Evolutionary conservation across 1,139 yeast genomes (phyloP), one percentile per base, ranked within the genome.

Genomic region (Suzukiozyma palmioleophila): DNA sequence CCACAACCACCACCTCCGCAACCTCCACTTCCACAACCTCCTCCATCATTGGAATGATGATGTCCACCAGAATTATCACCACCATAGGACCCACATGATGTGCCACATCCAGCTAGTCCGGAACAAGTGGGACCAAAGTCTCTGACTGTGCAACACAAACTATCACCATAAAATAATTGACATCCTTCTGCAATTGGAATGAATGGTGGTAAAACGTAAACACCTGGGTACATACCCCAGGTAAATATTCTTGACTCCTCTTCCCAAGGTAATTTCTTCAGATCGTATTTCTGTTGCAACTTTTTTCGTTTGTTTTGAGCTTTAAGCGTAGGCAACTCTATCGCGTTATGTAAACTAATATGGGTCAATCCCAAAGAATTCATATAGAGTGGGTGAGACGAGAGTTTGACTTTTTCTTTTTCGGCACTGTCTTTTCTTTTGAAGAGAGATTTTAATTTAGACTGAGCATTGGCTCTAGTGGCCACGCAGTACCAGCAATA

Each of bases 311-410:
- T 29, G 9, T 31, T 16, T 22, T 29, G 32, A 12, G 44, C 38
- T n/a, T 14, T 11, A 7, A 9, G 9, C 11, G 42, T 38, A 14
- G 50, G 50, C 26, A 49, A 35, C 8, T 37, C 35, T 4, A 53
- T 42, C 3, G 54, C 49, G 39, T 45, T 52, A 38, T 52, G 56
- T n/a, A 48, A 38, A 36, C 55, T 52, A 25, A 50, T 41, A 40
- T 52, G 57, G 10, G 54, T 49, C 14, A 51, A 32, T 2, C 52
- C 53, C 25, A 43, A 13, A 2, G 33, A 18, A 16, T 39, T 34
- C 11, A 32, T 32, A 30, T 37, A 42, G 16, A 42, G 30, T 8
- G 40, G 29, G 28, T 35, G 16, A n/a, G 37, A 34, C 28, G 36
- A 15, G 26, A n/a, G 13, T 11, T 25, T 6, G 12, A 11, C 3